These are phyloP conservation scores for Erodium maritimum DNA, from an alignment of 345 rosid species.

Conservation along the genomic window DNA sequence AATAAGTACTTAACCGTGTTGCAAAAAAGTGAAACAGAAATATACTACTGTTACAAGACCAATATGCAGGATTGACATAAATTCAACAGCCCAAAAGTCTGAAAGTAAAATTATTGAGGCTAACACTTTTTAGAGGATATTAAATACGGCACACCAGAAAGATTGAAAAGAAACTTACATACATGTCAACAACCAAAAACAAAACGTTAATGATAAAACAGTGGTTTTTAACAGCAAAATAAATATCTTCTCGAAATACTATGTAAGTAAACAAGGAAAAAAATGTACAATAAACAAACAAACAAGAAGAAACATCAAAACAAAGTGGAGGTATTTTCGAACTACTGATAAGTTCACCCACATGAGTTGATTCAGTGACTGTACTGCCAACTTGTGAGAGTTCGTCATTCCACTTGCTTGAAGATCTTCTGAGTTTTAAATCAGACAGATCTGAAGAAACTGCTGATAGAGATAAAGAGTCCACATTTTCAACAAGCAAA, in stretches of 20 bases:
- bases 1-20: neutral
- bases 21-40: neutral
- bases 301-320: conserved; percentile 7
- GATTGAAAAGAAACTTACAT: neutral
- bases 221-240: neutral
- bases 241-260: neutral
- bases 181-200: neutral
- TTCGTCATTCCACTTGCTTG: conserved; percentile 76
- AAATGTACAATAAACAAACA: neutral
- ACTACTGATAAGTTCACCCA: conserved; percentile 38
- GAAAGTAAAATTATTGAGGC: neutral
- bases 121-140: neutral
- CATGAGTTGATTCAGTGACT: conserved; percentile 60
- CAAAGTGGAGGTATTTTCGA: conserved; percentile 36
- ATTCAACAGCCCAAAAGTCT: neutral
- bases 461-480: conserved; percentile 36
- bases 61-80: neutral
- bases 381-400: conserved; percentile 53
- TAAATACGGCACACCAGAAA: neutral
- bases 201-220: too few relatives aligned
- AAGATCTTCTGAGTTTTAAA: conserved; percentile 50
- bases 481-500: conserved; percentile 45
- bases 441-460: conserved; percentile 44
- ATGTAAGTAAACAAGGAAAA: neutral
- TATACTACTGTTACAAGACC: neutral